Percentiles rank a stretch among this genome's conserved stretches.
phyloP scores from a whole-genome alignment of 2,329 filamentous ascomycete genomes.

The Didymella segeticola region DNA sequence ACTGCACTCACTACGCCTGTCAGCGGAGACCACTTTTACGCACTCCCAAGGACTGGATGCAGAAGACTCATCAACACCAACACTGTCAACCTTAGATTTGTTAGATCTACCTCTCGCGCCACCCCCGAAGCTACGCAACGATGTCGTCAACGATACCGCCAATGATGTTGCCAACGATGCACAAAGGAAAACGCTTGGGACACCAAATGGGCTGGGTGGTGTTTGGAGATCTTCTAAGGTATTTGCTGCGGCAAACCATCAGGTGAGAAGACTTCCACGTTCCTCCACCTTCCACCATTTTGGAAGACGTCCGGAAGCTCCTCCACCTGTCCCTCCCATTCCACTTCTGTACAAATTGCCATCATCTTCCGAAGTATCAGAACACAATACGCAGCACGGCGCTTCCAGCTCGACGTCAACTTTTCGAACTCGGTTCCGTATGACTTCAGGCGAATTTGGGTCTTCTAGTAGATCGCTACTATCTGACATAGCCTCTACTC shows the following conservation, averaged over 20 bases:
- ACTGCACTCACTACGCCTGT: background rate
- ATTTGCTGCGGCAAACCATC: constrained; percentile 29
- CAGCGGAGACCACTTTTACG: constrained; percentile 8
- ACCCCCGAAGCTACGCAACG: constrained; percentile 15
- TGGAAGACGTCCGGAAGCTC: constrained; percentile 18
- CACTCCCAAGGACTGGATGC: constrained; percentile 26
- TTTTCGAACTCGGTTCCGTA: background rate
- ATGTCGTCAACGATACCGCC: constrained; percentile 26
- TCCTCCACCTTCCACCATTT: constrained; percentile 39
- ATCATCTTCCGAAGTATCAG: constrained; percentile 24
- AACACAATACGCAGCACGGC: background rate
- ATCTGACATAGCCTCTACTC: constrained; percentile 1
- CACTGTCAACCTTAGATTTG: background rate
- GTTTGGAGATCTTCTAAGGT: constrained; percentile 30
- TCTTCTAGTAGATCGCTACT: background rate
- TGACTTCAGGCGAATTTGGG: background rate
- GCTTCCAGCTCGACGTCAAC: background rate
- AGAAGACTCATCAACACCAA: constrained; percentile 23
- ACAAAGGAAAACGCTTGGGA: constrained; percentile 29
- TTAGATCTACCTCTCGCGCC: constrained; percentile 3
- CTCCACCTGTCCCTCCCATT: constrained; percentile 36
- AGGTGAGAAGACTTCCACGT: constrained; percentile 45
- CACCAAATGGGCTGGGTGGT: constrained; percentile 28
- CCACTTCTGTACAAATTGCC: constrained; percentile 28
- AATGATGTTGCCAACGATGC: constrained; percentile 25